These are phyloP conservation scores for Atalantia buxifolia DNA, from an alignment of 345 rosid species.

Conservation along the genomic window DNA sequence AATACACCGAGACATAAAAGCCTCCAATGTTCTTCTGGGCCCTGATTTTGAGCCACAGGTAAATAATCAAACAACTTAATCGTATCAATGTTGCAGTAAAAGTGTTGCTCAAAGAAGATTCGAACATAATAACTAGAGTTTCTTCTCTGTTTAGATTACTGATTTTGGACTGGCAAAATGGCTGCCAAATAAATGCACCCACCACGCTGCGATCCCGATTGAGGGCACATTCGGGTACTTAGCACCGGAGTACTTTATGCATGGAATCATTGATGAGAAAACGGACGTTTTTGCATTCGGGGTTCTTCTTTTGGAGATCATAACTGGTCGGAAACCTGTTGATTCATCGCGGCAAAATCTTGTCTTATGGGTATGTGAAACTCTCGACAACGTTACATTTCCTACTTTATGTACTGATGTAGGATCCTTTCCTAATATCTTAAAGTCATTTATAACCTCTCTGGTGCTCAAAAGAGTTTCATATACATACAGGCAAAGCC, in stretches of 20 bases:
- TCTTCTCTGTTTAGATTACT: slow-evolving; percentile 46
- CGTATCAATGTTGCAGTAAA: background rate
- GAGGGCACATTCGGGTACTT: slow-evolving; percentile 98
- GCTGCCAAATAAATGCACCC: slow-evolving; percentile 93
- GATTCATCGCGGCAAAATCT: slow-evolving; percentile 73
- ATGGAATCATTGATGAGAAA: slow-evolving; percentile 92
- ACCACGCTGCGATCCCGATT: slow-evolving; percentile 81
- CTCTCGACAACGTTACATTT: background rate
- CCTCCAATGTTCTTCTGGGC: slow-evolving; percentile 90
- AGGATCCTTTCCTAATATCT: background rate
- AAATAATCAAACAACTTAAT: slow-evolving; percentile 9
- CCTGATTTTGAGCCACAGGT: slow-evolving; percentile 89
- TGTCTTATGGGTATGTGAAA: slow-evolving; percentile 65
- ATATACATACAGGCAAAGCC: slow-evolving; percentile 61
- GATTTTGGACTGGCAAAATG: slow-evolving; percentile 97
- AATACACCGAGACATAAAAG: slow-evolving; percentile 93
- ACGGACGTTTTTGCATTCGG: slow-evolving; percentile 91
- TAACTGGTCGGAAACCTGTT: slow-evolving; percentile 76
- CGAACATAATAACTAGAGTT: background rate
- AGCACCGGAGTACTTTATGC: slow-evolving; percentile 96
- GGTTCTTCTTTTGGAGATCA: slow-evolving; percentile 78
- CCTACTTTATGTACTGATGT: background rate
- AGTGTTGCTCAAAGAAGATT: background rate
- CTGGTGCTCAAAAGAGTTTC: background rate
- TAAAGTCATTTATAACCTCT: background rate